Percentiles rank a stretch among this genome's conserved stretches.
Evolutionary conservation across 1,284 basidiomycete genomes (phyloP).

Genomic region (Trichosporon asahii): DNA sequence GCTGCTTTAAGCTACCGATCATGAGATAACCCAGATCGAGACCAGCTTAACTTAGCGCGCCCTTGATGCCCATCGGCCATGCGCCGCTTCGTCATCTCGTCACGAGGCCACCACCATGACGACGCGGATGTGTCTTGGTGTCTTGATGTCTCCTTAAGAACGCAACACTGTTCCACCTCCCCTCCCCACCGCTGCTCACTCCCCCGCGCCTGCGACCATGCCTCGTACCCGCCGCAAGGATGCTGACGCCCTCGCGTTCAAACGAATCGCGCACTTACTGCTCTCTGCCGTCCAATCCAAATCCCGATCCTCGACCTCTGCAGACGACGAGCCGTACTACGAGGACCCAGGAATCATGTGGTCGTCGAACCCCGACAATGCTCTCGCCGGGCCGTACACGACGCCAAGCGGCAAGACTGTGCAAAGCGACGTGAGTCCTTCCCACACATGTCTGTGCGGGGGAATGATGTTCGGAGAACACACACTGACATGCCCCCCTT

Average conservation of each 20-base stretch:
- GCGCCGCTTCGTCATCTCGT: not conserved
- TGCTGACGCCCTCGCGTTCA: not conserved
- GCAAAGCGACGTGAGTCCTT: conserved; percentile 1
- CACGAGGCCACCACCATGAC: not conserved
- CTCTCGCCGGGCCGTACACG: conserved; percentile 13
- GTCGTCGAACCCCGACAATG: conserved; percentile 22
- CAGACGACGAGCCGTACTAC: conserved; percentile 20
- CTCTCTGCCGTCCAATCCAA: not conserved
- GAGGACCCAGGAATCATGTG: conserved; percentile 25
- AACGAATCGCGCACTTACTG: not conserved
- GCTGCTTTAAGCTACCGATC: conserved; percentile 1
- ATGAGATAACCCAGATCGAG: not conserved
- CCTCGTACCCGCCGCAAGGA: not conserved
- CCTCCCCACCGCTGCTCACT: not conserved
- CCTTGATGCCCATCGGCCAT: not conserved
- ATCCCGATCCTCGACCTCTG: not conserved
- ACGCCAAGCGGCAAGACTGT: not conserved
- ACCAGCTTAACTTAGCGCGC: not conserved
- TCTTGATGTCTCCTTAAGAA: not conserved
- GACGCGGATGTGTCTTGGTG: not conserved
- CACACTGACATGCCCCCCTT: conserved; percentile 6
- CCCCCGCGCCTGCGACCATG: not conserved
- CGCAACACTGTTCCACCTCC: not conserved
- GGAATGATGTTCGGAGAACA: not conserved
- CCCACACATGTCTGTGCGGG: conserved; percentile 8